Conservation (phyloP, 306 rosid species). For the Purshia tridentata region DNA sequence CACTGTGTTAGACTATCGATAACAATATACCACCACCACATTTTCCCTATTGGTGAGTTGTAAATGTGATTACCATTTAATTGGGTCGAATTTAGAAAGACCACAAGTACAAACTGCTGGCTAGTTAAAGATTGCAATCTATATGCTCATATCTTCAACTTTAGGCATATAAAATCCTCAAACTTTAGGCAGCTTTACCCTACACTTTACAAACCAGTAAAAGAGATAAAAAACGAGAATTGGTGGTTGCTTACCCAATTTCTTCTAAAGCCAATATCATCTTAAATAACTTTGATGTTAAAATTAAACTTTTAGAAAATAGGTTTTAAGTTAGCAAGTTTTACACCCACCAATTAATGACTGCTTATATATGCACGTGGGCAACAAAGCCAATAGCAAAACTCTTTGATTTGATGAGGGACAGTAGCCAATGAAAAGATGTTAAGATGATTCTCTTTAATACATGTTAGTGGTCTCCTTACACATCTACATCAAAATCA, state of each 20-base stretch:
- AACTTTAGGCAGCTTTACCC: not conserved
- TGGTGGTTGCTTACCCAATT: no score
- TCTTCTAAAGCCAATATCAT: no score
- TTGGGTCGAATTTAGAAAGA: not conserved
- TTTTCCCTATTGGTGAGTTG: slow-evolving; percentile 6
- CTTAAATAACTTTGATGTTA: no score
- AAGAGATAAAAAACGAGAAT: no score
- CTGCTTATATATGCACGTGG: no score
- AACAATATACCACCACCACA: not conserved
- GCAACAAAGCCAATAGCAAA: no score
- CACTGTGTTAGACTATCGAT: slow-evolving; percentile 15
- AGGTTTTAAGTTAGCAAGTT: no score
- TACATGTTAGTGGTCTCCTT: not conserved
- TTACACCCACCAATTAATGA: no score
- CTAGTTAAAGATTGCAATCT: slow-evolving; percentile 4
- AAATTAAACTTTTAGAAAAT: no score
- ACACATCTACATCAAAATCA: not conserved
- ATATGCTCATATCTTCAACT: slow-evolving; percentile 4
- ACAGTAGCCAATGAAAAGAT: not conserved
- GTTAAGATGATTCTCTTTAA: not conserved
- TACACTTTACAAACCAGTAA: no score
- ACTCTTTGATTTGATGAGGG: no score
- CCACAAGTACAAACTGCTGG: not conserved
- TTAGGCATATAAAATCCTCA: not conserved
- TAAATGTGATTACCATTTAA: not conserved